Evolutionary conservation across 768 basidiomycete species (phyloP), one percentile per base, ranked within the genome.

Genomic region (Pleurotus tuber-regium): DNA sequence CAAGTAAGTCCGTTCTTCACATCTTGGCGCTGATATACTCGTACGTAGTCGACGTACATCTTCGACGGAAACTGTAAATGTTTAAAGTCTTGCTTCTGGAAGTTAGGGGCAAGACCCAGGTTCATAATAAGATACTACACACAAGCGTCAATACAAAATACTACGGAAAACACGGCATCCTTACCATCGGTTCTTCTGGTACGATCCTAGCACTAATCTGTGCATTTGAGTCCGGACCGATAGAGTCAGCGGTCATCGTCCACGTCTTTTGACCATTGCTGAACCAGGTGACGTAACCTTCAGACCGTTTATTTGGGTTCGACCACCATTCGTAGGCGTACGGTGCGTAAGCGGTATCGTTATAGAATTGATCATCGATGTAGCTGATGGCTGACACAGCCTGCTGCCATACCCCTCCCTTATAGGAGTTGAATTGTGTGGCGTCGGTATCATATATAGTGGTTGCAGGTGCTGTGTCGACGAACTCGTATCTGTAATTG

Each of bases 181-280:
- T 56, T 58, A 92, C 91, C 93, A 98, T 87, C 2, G 97, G 96
- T 65, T 99, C 97, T 61, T 95, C 91, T 4, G 92, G 75, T 51
- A 98, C 83, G 12, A 94, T 61, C 28, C 95, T 76, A 59, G 78
- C 72, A 29, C 79, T 73, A 43, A 98, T 74, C 50, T 84, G 55
- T 0, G 80, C 71, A 3, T 58, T 62, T 0, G 78, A 19, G 67
- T 94, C 85, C 2, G 92, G 69, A 3, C 82, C 87, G n/a, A 93
- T 68, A 2, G 89, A 72, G 2, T 69, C 74, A 1, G 89, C 69
- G 8, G 79, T 82, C 40, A 89, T 67, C 25, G 75, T 84, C 93
- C 95, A 98, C 0, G 87, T 78, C 60, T 78, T 68, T 31, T 72
- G 55, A 4, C 82, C 86, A 53, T 83, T 73, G 54, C 81, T 80